Conservation (phyloP, 257 asterid species). For the Solanum rostratum region DNA sequence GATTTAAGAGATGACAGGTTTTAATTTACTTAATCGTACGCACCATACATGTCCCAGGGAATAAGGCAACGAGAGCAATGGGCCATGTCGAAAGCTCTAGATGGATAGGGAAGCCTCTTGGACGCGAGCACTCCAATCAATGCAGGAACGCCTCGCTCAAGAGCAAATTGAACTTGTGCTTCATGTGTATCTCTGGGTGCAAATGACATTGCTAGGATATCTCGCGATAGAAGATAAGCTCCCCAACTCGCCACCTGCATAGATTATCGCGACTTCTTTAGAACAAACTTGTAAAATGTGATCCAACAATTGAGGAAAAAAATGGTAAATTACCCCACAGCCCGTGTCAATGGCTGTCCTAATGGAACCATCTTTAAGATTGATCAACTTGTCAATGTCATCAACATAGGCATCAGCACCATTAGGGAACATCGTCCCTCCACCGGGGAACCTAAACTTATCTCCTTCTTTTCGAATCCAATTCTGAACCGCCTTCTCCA, state of each 20-base stretch:
- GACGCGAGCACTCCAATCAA: constrained; percentile 79
- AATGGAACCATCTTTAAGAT: constrained; percentile 60
- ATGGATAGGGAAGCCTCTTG: constrained; percentile 84
- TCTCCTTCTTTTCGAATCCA: constrained; percentile 80
- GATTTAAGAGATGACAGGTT: background rate
- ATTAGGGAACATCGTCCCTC: constrained; percentile 85
- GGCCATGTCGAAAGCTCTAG: constrained; percentile 89
- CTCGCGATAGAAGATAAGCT: constrained; percentile 66
- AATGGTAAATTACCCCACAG: constrained; percentile 51
- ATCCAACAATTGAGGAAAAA: background rate
- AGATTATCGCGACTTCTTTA: background rate
- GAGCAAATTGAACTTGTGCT: constrained; percentile 84
- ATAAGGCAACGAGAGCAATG: constrained; percentile 95
- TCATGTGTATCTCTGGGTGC: constrained; percentile 92
- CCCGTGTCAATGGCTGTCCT: constrained; percentile 92
- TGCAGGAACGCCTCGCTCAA: constrained; percentile 96
- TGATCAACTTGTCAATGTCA: constrained; percentile 58
- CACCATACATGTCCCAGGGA: constrained; percentile 81
- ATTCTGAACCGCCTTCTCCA: constrained; percentile 82
- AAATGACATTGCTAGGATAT: constrained; percentile 67
- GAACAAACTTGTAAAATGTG: background rate
- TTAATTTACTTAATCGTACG: background rate
- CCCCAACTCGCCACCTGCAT: constrained; percentile 92
- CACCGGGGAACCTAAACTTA: constrained; percentile 78
- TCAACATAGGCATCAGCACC: constrained; percentile 71